These are phyloP conservation scores for Nitzschia sp. DNA, from an alignment of 108 stramenopile genomes.

Conservation along the genomic window DNA sequence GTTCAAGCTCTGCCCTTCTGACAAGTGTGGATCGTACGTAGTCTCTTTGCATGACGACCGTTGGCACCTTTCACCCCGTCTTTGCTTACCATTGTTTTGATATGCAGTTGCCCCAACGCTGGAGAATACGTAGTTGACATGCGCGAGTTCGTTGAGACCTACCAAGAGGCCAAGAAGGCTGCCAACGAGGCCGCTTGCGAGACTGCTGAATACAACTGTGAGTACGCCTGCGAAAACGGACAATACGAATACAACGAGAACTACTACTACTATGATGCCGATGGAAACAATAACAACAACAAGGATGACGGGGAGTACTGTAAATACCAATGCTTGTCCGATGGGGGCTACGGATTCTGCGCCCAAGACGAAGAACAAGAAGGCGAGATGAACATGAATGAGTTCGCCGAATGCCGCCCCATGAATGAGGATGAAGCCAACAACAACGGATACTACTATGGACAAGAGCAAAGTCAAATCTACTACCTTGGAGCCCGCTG, in stretches of 20 bases:
- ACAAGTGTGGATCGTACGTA: constrained; percentile 26
- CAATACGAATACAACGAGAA: constrained; percentile 18
- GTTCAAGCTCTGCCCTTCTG: constrained; percentile 72
- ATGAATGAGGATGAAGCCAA: constrained; percentile 42
- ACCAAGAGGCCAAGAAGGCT: constrained; percentile 37
- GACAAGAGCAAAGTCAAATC: constrained; percentile 39
- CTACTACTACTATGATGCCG: neutral
- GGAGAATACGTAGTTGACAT: constrained; percentile 65
- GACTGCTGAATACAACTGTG: constrained; percentile 40
- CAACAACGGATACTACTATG: constrained; percentile 48
- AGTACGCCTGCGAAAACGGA: constrained; percentile 34
- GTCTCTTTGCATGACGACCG: neutral
- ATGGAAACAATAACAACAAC: constrained; percentile 16
- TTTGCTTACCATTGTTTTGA: neutral
- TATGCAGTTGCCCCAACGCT: constrained; percentile 35
- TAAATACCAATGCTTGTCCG: constrained; percentile 25
- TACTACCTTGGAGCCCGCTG: constrained; percentile 79
- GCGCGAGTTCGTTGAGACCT: constrained; percentile 67
- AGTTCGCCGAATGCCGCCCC: constrained; percentile 42
- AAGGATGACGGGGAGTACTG: constrained; percentile 33
- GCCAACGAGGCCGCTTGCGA: constrained; percentile 65
- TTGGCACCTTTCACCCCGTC: neutral
- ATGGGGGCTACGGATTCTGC: constrained; percentile 47
- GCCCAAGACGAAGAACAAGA: constrained; percentile 40
- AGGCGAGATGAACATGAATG: constrained; percentile 36